Percentiles rank a stretch among this genome's conserved stretches.
These are phyloP conservation scores for Cenchrus purpureus DNA, from an alignment of 176 grass and related monocot species.

Conservation along the genomic window DNA sequence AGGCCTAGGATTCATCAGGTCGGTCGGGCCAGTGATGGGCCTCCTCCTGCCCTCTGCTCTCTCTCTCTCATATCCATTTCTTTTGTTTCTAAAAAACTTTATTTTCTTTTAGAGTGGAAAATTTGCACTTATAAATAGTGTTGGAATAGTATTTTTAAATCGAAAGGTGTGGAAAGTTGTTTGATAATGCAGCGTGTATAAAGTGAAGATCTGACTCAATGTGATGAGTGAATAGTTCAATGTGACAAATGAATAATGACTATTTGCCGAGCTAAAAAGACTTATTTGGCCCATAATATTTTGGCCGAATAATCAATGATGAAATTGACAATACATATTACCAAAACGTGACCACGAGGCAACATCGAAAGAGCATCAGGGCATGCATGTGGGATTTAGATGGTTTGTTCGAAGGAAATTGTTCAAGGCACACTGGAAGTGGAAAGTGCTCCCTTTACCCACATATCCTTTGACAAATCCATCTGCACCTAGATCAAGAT, in stretches of 20 bases:
- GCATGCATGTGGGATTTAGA: neutral
- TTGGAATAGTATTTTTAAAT: too few relatives aligned
- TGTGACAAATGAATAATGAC: too few relatives aligned
- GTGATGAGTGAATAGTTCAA: too few relatives aligned
- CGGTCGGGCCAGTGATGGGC: neutral
- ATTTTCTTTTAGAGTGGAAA: too few relatives aligned
- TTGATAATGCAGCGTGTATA: too few relatives aligned
- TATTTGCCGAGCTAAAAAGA: too few relatives aligned
- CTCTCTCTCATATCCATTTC: neutral
- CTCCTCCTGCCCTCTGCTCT: neutral
- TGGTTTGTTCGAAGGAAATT: neutral
- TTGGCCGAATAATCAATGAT: neutral
- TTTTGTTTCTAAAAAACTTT: neutral
- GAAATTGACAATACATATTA: neutral
- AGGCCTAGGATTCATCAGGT: neutral
- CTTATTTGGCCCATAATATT: too few relatives aligned
- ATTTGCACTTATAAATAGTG: too few relatives aligned
- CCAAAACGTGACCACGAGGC: neutral
- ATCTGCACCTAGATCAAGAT: neutral
- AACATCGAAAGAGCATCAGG: neutral
- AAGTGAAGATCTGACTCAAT: too few relatives aligned
- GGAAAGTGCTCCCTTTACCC: neutral
- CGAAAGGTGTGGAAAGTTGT: too few relatives aligned
- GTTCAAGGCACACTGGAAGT: neutral
- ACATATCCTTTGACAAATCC: slow-evolving; percentile 18